phyloP scores from a whole-genome alignment of 768 basidiomycete genomes.

The Phylloporus rhodoxanthus region DNA sequence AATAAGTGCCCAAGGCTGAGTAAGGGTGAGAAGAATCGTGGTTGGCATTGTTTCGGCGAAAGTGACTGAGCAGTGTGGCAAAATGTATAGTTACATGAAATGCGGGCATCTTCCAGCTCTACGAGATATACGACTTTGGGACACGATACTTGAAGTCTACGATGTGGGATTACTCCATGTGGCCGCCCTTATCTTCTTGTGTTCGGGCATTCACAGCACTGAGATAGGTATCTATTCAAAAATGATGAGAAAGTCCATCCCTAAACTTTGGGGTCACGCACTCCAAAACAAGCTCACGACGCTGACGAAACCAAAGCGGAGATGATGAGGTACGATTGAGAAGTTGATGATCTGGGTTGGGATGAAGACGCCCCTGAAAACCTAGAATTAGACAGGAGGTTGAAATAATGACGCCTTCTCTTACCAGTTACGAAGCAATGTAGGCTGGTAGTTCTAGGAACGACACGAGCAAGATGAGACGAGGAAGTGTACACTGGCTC shows the following conservation, averaged over 20 bases:
- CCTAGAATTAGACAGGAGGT: not conserved
- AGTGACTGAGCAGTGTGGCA: not conserved
- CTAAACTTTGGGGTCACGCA: slow-evolving; percentile 33
- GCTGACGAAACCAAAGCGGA: slow-evolving; percentile 69
- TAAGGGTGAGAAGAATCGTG: too few species aligned
- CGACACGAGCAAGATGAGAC: not conserved
- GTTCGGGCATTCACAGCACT: slow-evolving; percentile 46
- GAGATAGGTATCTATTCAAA: slow-evolving; percentile 52
- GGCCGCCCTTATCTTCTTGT: slow-evolving; percentile 2
- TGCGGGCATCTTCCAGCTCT: slow-evolving; percentile 6
- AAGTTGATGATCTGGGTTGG: slow-evolving; percentile 81
- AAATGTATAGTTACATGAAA: slow-evolving; percentile 9
- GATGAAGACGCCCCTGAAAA: slow-evolving; percentile 58
- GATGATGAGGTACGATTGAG: slow-evolving; percentile 65
- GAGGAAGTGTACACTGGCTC: not conserved
- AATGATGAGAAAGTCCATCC: not conserved
- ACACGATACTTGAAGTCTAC: not conserved
- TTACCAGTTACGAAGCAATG: slow-evolving; percentile 72
- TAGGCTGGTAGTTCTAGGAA: slow-evolving; percentile 62
- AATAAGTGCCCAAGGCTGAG: too few species aligned
- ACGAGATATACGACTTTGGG: slow-evolving; percentile 7
- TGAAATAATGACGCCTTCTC: slow-evolving; percentile 5
- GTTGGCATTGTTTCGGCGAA: not conserved
- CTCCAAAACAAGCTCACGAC: slow-evolving; percentile 82
- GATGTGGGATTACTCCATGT: slow-evolving; percentile 1